phyloP scores from a whole-genome alignment of 2,329 filamentous ascomycete species.

The Penicillium sp. region DNA sequence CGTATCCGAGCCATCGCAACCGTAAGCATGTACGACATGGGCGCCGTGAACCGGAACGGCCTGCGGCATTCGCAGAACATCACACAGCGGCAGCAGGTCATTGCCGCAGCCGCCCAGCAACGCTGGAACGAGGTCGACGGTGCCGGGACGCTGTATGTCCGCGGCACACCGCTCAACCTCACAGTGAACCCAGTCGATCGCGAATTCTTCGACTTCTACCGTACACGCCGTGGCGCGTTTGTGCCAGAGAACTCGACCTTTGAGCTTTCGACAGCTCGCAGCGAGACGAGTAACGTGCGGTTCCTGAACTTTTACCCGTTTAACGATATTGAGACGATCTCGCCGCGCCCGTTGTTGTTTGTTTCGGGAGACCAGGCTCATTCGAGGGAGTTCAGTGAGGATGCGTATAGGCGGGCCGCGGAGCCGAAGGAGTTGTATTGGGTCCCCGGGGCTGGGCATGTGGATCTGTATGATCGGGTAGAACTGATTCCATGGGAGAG shows the following conservation, averaged over 20 bases:
- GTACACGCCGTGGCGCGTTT: slow-evolving; percentile 35
- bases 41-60: slow-evolving; percentile 17
- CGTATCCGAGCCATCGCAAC: slow-evolving; percentile 28
- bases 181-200: slow-evolving; percentile 26
- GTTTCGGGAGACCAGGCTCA: slow-evolving; percentile 30
- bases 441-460: slow-evolving; percentile 40
- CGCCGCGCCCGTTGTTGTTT: slow-evolving; percentile 30
- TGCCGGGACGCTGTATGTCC: slow-evolving; percentile 20
- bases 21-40: slow-evolving; percentile 24
- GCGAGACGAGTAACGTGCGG: slow-evolving; percentile 33
- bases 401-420: slow-evolving; percentile 29
- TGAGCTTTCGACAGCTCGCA: slow-evolving; percentile 37
- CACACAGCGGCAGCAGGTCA: slow-evolving; percentile 20
- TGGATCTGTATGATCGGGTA: slow-evolving; percentile 44
- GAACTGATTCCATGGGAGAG: slow-evolving; percentile 42
- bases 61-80: slow-evolving; percentile 20
- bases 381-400: slow-evolving; percentile 30
- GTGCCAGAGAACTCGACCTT: slow-evolving; percentile 25
- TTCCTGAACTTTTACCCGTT: slow-evolving; percentile 38
- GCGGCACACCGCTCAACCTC: slow-evolving; percentile 28
- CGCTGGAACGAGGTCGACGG: slow-evolving; percentile 29
- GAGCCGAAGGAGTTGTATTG: slow-evolving; percentile 45
- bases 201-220: slow-evolving; percentile 41
- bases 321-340: slow-evolving; percentile 28
- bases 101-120: slow-evolving; percentile 23